These are phyloP conservation scores for Bassia scoparia DNA, from an alignment of 148 eudicot species.

Conservation along the genomic window DNA sequence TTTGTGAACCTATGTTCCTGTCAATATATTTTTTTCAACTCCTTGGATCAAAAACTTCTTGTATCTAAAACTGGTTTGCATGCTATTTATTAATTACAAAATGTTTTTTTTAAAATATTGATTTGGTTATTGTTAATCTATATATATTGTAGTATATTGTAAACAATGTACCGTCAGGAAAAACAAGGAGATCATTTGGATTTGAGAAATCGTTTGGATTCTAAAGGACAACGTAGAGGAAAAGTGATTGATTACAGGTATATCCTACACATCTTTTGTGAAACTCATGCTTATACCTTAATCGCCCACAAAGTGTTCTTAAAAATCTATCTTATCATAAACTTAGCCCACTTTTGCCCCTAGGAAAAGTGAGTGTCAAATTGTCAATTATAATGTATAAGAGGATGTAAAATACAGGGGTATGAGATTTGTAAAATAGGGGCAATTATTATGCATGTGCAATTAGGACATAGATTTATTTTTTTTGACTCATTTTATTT, in stretches of 20 bases:
- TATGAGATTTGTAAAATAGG: neutral
- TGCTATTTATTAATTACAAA: too few relatives aligned
- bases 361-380: neutral
- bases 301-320: neutral
- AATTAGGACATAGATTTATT: neutral
- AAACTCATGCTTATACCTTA: neutral
- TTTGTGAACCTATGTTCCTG: neutral
- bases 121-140: neutral
- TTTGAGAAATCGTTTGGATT: constrained; percentile 90
- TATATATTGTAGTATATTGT: neutral
- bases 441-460: neutral
- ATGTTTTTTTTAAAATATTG: neutral
- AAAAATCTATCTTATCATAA: neutral
- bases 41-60: neutral
- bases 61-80: neutral
- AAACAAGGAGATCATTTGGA: constrained; percentile 94
- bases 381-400: too few relatives aligned
- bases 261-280: constrained; percentile 6
- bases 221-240: constrained; percentile 93
- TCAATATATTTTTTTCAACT: neutral
- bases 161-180: constrained; percentile 43
- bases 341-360: neutral
- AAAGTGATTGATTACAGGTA: constrained; percentile 97
- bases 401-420: too few relatives aligned
- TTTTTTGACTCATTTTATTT: neutral